These are phyloP conservation scores for Amphicarpaea edgeworthii DNA, from an alignment of 306 rosid species.

Conservation along the genomic window DNA sequence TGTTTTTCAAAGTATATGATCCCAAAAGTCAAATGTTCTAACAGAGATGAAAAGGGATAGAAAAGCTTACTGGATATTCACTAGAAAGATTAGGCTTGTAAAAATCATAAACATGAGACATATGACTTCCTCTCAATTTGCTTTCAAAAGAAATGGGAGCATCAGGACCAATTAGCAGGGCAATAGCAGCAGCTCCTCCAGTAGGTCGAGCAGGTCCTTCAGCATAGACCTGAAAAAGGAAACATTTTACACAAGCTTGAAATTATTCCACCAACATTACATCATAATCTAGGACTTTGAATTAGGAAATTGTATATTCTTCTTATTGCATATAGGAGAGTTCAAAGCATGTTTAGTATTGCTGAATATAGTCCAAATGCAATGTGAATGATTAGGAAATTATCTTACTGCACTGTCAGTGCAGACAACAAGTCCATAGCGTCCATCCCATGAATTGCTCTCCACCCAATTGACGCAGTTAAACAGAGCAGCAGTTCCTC, in stretches of 20 bases:
- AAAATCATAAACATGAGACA: conserved; percentile 95
- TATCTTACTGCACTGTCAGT: conserved; percentile 92
- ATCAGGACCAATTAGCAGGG: conserved; percentile 91
- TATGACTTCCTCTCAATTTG: conserved; percentile 92
- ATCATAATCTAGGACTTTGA: conserved; percentile 28
- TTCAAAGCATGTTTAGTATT: conserved; percentile 17
- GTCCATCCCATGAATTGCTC: conserved; percentile 99
- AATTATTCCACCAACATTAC: conserved; percentile 10
- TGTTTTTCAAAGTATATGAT: conserved; percentile 5
- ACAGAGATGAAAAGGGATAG: conserved; percentile 21
- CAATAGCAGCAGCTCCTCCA: conserved; percentile 99
- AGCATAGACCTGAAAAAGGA: conserved; percentile 85
- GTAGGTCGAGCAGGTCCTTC: conserved; percentile 99
- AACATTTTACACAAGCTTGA: conserved; percentile 22
- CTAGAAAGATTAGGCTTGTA: conserved; percentile 99
- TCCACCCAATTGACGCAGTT: conserved; percentile 99
- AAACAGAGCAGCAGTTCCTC: conserved; percentile 98
- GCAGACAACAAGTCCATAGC: conserved; percentile 97
- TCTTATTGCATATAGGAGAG: conserved; percentile 8
- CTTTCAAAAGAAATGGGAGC: conserved; percentile 95
- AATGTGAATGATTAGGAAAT: conserved; percentile 39
- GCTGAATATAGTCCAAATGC: conserved; percentile 33
- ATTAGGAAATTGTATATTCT: neutral
- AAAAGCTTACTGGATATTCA: conserved; percentile 89
- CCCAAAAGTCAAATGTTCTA: conserved; percentile 6